Base-by-base conservation (phyloP, 2,329 filamentous ascomycete species). In the Lachnellula occidentalis region DNA sequence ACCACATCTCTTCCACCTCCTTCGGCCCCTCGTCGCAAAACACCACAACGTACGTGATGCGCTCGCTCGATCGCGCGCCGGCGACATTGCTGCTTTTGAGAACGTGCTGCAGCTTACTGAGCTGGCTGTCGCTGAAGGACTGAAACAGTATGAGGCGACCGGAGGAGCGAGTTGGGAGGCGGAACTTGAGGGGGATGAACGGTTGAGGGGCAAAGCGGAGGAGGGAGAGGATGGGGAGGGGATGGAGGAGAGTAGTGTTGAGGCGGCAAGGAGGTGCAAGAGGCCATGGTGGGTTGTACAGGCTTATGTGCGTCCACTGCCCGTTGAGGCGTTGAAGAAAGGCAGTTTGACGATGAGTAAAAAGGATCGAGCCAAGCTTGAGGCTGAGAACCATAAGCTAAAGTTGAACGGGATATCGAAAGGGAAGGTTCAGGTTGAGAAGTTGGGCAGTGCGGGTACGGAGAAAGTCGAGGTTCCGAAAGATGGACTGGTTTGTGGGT, bases 251-350 rank as follows among this genome's bases (percentile, higher is more conserved):
- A 86, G 80, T 68, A 87, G 85, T 4, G 73, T 83, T 17, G 83
- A 81, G 8, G 84, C 87, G 1, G 83, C 94, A 24, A 81, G 80
- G 53, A 76, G 82, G 57, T 95, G 90, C 67, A 86, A 85, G 69
- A 75, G 90, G 60, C 92, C 92, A 1, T 96, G 86, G 81, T 96
- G 90, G 90, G 79, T 96, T 4, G 90, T 85, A 50, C 92, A 97
- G 73, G 87, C 92, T 4, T 89, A 95, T 65, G 81, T 96, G 6
- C 77, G 92, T 53, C 92, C 91, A 41, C 70, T 96, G 65, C 94
- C 94, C 0, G 88, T 87, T 62, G 92, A 97, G 73, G 94, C 94
- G 2, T 66, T 94, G 60, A 85, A 86, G 58, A 91, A 90, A 69
- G 92, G 92, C 0, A 86, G 88, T 2, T 78, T 95, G 69, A 81